Base-by-base conservation (phyloP, 106 monocot genomes). In the Acorus gramineus region DNA sequence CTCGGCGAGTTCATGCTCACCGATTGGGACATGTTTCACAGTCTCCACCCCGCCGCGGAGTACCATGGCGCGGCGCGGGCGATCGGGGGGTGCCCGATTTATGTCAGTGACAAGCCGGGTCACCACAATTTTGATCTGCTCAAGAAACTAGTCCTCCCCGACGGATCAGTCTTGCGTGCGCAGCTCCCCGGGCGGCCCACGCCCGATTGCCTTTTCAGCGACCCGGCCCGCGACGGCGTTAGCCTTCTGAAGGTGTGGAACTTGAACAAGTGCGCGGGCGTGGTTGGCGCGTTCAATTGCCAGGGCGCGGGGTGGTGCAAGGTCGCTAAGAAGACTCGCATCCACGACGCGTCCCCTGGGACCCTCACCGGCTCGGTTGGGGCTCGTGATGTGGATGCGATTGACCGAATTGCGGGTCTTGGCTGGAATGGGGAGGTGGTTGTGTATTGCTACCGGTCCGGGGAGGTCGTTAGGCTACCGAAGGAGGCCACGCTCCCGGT, bases 11-110 rank as follows among this genome's bases (percentile, higher is more conserved):
- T 91, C 70, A 86, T 91, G 90, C 90, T 83, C 55, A 86, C 90
- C 43, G 86, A 91, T 55, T 91, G 90, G 90, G 90, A 91, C 48
- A 91, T 91, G 90, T 91, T 91, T 57, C 90, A 91, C 81, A 91
- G 90, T 50, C 69, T 86, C 44, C 86, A 91, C 73, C 90, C 86
- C n/a, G 80, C 81, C 13, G 90, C 90, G 4, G 90, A 86, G 56
- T 91, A 91, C 60, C 90, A 91, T 48, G 90, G 81, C 46, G 90
- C 90, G 47, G 86, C 90, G 12, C 78, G 90, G 49, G 86, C 86
- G 46, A 69, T 91, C 4, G 90, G 90, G 60, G 90, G 90, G 0
- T 83, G 90, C 63, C 57, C 90, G 0, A 79, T 91, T 47, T 91
- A 91, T 52, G 80, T 84, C 44, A 91, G 92, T 73, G 92, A 92